Conservation (phyloP, 2,329 filamentous ascomycete species). For the Leptodontidium sp. region DNA sequence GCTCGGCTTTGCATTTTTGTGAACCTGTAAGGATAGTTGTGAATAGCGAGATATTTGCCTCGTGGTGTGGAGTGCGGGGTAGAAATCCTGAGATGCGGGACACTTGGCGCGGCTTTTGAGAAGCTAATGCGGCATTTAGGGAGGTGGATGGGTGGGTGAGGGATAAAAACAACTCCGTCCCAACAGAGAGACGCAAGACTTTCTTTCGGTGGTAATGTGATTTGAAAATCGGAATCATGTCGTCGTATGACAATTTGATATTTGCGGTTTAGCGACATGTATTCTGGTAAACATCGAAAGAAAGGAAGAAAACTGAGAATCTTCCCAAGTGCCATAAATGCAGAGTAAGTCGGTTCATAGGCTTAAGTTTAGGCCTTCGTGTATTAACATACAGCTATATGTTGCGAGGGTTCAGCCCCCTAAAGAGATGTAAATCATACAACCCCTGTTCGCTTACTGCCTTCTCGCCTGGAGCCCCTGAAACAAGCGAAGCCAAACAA, state of each 20-base stretch:
- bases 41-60: neutral
- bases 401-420: neutral
- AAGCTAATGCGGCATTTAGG: neutral
- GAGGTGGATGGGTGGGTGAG: neutral
- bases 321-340: too few relatives aligned
- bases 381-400: neutral
- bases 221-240: neutral
- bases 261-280: too few relatives aligned
- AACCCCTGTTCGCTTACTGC: neutral
- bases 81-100: neutral
- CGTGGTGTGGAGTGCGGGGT: neutral
- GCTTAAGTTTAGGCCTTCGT: too few relatives aligned
- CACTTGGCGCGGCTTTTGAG: conserved; percentile 8
- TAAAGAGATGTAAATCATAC: neutral
- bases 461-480: neutral
- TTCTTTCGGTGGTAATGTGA: neutral
- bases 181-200: neutral
- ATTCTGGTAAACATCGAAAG: too few relatives aligned
- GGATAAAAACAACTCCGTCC: conserved; percentile 15
- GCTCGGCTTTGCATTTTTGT: neutral
- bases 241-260: neutral
- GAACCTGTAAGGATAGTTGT: neutral
- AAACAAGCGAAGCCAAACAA: conserved; percentile 7
- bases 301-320: too few relatives aligned
- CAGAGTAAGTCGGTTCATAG: too few relatives aligned